Evolutionary conservation across 1,284 basidiomycete species (phyloP).

Genomic region (Xerocomus cyaneibrunnescens): DNA sequence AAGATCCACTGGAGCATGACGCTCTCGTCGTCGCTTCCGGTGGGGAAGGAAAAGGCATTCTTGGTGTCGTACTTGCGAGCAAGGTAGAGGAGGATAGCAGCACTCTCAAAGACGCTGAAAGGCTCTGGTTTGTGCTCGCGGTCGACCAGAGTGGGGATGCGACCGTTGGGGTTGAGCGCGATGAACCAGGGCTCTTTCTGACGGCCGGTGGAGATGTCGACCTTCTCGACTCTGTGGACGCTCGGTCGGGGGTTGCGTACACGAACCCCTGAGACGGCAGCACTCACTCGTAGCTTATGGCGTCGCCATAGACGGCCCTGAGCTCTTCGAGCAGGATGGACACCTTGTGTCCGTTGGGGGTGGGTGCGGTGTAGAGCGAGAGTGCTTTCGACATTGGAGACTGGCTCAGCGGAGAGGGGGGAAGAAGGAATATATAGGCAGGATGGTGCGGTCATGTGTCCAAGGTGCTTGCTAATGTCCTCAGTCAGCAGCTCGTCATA

Average conservation of each 20-base stretch:
- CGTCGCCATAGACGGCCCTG: conserved; percentile 50
- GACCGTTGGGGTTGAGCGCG: conserved; percentile 59
- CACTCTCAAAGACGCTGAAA: conserved; percentile 58
- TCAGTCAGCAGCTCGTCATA: conserved; percentile 1
- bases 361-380: conserved; percentile 60
- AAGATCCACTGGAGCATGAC: conserved; percentile 69
- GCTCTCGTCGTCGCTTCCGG: conserved; percentile 44
- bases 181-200: conserved; percentile 56
- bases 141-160: conserved; percentile 57
- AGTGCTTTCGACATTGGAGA: conserved; percentile 41
- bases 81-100: conserved; percentile 60
- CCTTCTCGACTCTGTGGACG: conserved; percentile 40
- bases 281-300: conserved; percentile 58
- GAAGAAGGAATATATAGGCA: conserved; percentile 16
- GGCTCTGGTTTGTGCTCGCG: conserved; percentile 38
- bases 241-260: neutral
- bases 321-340: conserved; percentile 70
- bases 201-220: conserved; percentile 51
- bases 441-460: conserved; percentile 13
- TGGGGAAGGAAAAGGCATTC: conserved; percentile 50
- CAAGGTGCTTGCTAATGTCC: conserved; percentile 24
- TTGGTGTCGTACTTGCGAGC: conserved; percentile 53
- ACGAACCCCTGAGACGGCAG: neutral
- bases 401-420: neutral
- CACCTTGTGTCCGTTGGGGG: conserved; percentile 71